Conservation (phyloP, 441 rosid genomes). For the Gossypium gossypioides region DNA sequence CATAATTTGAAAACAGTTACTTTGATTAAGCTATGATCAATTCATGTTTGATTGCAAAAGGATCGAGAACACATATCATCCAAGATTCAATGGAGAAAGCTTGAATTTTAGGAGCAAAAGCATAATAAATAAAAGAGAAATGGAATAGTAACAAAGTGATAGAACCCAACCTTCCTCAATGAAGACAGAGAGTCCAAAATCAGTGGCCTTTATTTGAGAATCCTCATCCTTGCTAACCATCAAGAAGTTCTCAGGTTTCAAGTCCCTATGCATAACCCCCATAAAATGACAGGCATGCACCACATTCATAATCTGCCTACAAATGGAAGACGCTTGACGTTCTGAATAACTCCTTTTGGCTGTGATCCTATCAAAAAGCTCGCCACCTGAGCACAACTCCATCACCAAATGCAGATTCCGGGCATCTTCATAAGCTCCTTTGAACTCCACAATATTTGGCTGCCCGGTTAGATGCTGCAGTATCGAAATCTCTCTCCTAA, state of each 20-base stretch:
- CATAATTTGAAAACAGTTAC: not conserved
- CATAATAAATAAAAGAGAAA: not conserved
- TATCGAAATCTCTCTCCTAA: constrained; percentile 47
- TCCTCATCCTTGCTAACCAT: constrained; percentile 30
- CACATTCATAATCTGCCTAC: constrained; percentile 52
- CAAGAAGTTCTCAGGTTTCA: constrained; percentile 69
- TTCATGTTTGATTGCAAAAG: not conserved
- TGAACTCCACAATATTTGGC: constrained; percentile 57
- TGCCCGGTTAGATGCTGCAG: constrained; percentile 55
- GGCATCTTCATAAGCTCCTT: constrained; percentile 50
- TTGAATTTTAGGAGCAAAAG: not conserved
- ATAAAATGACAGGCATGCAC: constrained; percentile 61
- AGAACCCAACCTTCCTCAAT: constrained; percentile 44
- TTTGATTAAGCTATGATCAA: not conserved
- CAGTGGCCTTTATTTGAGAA: constrained; percentile 44
- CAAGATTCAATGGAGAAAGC: not conserved
- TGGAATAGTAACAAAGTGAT: not conserved
- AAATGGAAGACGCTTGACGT: constrained; percentile 42
- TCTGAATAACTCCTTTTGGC: constrained; percentile 45
- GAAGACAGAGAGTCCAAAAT: constrained; percentile 60
- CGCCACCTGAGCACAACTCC: constrained; percentile 67
- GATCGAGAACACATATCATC: not conserved
- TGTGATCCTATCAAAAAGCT: constrained; percentile 56
- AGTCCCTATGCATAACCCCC: constrained; percentile 63
- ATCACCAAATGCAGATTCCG: constrained; percentile 42